phyloP scores from a whole-genome alignment of 1,139 yeast genomes.

The Lodderomyces elongisporus region DNA sequence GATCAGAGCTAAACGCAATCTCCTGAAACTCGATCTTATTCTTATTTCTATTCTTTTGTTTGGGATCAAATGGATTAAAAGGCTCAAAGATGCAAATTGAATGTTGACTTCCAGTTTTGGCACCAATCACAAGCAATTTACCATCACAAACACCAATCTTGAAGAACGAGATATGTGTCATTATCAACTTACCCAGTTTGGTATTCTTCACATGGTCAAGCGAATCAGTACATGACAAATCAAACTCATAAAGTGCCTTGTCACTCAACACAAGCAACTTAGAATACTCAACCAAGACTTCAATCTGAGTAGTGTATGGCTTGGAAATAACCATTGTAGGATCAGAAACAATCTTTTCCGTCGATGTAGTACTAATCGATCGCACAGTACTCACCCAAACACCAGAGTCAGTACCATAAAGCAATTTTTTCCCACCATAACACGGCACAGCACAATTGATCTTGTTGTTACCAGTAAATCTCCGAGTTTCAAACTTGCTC shows the following conservation, averaged over 20 bases:
- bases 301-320: slow-evolving; percentile 80
- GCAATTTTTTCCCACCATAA: slow-evolving; percentile 87
- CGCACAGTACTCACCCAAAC: slow-evolving; percentile 71
- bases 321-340: slow-evolving; percentile 79
- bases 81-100: slow-evolving; percentile 87
- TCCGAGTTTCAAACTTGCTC: slow-evolving; percentile 66
- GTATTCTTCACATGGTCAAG: slow-evolving; percentile 68
- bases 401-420: slow-evolving; percentile 91
- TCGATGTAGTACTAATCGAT: slow-evolving; percentile 39
- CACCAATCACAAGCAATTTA: slow-evolving; percentile 82
- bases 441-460: slow-evolving; percentile 92
- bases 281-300: slow-evolving; percentile 87
- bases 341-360: slow-evolving; percentile 52
- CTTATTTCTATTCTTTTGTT: slow-evolving; percentile 57
- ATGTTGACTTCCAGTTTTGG: slow-evolving; percentile 70
- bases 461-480: slow-evolving; percentile 65
- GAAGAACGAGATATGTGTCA: slow-evolving; percentile 83
- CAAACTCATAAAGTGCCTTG: slow-evolving; percentile 78
- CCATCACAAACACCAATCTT: slow-evolving; percentile 92
- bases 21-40: slow-evolving; percentile 65
- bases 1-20: slow-evolving; percentile 78
- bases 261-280: slow-evolving; percentile 79
- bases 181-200: slow-evolving; percentile 70
- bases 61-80: slow-evolving; percentile 50
- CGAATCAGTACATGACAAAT: slow-evolving; percentile 62